These are phyloP conservation scores for Boletus vinaceobasis DNA, from an alignment of 768 basidiomycete genomes.

Conservation along the genomic window DNA sequence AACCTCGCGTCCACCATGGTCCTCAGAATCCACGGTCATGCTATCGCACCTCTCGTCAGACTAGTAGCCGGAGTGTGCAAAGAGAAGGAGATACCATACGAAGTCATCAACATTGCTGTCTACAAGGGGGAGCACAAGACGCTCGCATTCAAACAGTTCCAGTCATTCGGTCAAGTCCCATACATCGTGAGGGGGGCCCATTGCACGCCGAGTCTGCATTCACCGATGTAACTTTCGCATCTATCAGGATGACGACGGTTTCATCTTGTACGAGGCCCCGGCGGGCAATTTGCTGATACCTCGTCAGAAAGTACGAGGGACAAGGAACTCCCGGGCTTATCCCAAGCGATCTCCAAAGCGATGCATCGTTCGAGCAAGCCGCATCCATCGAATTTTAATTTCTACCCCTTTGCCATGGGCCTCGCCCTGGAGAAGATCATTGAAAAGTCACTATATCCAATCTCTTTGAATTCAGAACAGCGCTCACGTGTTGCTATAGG, in stretches of 20 bases:
- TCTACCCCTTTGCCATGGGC: slow-evolving; percentile 44
- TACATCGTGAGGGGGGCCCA: slow-evolving; percentile 22
- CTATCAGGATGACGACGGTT: slow-evolving; percentile 30
- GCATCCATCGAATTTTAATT: slow-evolving; percentile 35
- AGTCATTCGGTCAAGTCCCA: slow-evolving; percentile 41
- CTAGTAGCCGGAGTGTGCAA: slow-evolving; percentile 39
- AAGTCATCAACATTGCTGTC: slow-evolving; percentile 34
- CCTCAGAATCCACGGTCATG: slow-evolving; percentile 42
- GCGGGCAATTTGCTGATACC: slow-evolving; percentile 33
- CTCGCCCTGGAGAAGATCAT: slow-evolving; percentile 49
- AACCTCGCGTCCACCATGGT: slow-evolving; percentile 31
- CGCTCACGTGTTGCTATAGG: slow-evolving; percentile 8
- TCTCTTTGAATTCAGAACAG: background rate
- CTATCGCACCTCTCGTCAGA: slow-evolving; percentile 36
- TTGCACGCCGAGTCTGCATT: background rate
- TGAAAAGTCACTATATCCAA: slow-evolving; percentile 41
- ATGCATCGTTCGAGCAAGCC: slow-evolving; percentile 23
- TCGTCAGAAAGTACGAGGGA: slow-evolving; percentile 25
- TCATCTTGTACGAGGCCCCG: slow-evolving; percentile 25
- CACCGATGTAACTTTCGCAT: background rate
- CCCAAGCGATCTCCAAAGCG: slow-evolving; percentile 9
- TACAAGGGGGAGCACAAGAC: slow-evolving; percentile 35
- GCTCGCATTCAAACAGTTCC: slow-evolving; percentile 21
- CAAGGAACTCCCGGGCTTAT: slow-evolving; percentile 22
- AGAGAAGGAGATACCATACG: slow-evolving; percentile 39